Evolutionary conservation across 1,284 basidiomycete species (phyloP).

Genomic region (Trametes polyzona): DNA sequence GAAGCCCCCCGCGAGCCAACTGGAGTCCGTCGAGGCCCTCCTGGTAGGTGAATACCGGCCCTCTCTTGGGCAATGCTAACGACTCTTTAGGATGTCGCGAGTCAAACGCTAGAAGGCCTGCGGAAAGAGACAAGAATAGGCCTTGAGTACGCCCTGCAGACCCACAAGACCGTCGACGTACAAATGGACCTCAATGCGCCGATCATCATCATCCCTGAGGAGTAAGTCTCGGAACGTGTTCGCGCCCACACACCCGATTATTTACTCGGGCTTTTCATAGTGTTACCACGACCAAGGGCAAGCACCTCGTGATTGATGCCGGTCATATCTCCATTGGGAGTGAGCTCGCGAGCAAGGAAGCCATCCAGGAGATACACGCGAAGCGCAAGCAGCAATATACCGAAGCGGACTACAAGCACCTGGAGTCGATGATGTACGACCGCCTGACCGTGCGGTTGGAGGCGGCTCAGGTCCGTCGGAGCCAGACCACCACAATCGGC

Average conservation of each 20-base stretch:
- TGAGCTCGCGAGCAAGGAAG: conserved; percentile 85
- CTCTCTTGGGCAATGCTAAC: too few relatives aligned
- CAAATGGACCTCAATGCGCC: conserved; percentile 97
- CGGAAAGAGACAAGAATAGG: conserved; percentile 96
- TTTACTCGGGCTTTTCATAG: conserved; percentile 40
- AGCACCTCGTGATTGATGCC: conserved; percentile 93
- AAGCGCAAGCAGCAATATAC: conserved; percentile 90
- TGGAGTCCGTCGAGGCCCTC: conserved; percentile 93
- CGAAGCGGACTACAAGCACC: conserved; percentile 86
- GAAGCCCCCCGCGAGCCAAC: conserved; percentile 92
- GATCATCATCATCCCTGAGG: conserved; percentile 96
- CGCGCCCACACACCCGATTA: neutral
- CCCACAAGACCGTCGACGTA: conserved; percentile 95
- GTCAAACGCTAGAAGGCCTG: conserved; percentile 92
- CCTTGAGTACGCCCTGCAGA: conserved; percentile 91
- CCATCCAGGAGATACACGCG: conserved; percentile 79
- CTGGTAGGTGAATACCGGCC: conserved; percentile 66
- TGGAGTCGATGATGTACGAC: conserved; percentile 98
- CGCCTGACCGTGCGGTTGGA: conserved; percentile 85
- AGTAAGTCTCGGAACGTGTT: conserved; percentile 51
- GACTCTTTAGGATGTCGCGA: conserved; percentile 79
- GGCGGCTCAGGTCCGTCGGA: conserved; percentile 77
- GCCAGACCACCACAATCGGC: neutral
- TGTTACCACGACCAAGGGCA: conserved; percentile 78
- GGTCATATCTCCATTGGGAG: conserved; percentile 96